Base-by-base conservation (phyloP, 441 rosid genomes). In the Croton laevigatus region DNA sequence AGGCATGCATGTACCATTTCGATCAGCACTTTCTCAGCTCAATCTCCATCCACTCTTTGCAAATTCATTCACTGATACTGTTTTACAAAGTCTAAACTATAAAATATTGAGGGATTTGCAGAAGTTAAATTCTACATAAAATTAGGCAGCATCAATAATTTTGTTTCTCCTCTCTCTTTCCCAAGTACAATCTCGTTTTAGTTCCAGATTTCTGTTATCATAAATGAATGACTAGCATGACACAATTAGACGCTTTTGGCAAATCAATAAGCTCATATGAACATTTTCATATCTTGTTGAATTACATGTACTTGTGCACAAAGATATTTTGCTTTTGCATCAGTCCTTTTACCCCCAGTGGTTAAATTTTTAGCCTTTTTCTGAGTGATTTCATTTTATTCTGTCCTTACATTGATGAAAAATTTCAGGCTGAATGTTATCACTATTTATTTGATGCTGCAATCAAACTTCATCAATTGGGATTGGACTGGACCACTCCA, bases 371-470 rank as follows among this genome's bases (percentile, higher is more conserved):
- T 27, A 27, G 32, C 32, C 32, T 27, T 27, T 27, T 37, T 74
- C 48, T 44, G 0, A 20, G 17, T 36, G 52, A 48, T 74, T 42
- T 49, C 49, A 9, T 27, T 59, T 44, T 62, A 40, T 75, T 37
- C 38, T 59, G 42, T 69, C 40, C 55, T 75, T 27, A 58, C 58
- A 22, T 73, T 71, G 68, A 37, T 78, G 53, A 46, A 48, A 54
- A 23, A 69, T 51, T 74, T 70, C 95, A 88, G 99, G 93, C 97
- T 62, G 99, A 96, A 76, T 91, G 94, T 79, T 93, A 96, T 79
- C 98, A 93, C 76, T 87, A 96, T 74, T 87, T 96, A 69, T 96
- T 93, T 65, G 97, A 96, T 83, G 96, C 97, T 81, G 98, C 97
- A 8, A 88, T 96, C 76, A 91, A 90, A 83, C 98, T 93, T 81